Conservation (phyloP, 129 eudicot genomes). For the Rutidosis leptorrhynchoides region DNA sequence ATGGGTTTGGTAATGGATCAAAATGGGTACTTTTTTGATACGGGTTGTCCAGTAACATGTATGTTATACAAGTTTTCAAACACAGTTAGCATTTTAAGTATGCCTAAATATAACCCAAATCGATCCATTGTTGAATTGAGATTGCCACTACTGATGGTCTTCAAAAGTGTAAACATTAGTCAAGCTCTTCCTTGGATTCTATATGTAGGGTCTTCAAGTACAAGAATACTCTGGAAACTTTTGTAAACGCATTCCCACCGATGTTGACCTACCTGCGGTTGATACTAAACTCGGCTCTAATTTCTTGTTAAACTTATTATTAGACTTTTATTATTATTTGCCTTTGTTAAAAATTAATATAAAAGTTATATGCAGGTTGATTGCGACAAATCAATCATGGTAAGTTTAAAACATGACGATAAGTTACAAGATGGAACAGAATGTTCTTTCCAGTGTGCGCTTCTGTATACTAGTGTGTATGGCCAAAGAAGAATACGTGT, state of each 20-base stretch:
- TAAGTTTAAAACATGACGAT: constrained; percentile 71
- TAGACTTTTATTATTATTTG: not conserved
- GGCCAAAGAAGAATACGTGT: constrained; percentile 97
- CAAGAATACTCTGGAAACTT: constrained; percentile 94
- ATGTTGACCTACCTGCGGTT: constrained; percentile 6
- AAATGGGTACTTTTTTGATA: too few relatives aligned
- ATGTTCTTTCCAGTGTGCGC: constrained; percentile 93
- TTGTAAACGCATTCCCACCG: constrained; percentile 86
- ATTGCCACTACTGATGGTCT: constrained; percentile 1
- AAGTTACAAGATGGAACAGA: constrained; percentile 74
- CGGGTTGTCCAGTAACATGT: not conserved
- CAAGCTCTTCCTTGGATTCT: constrained; percentile 2
- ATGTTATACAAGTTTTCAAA: not conserved
- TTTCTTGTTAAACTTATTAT: constrained; percentile 1
- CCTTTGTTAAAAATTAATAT: not conserved
- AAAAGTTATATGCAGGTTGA: constrained; percentile 55
- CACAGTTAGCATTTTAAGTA: not conserved
- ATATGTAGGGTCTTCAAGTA: constrained; percentile 87
- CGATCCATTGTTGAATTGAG: not conserved
- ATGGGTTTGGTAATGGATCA: not conserved
- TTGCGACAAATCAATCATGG: constrained; percentile 84
- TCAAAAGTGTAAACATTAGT: not conserved
- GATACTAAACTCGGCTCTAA: not conserved
- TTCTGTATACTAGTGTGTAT: constrained; percentile 84
- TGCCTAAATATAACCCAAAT: constrained; percentile 1